phyloP scores from a whole-genome alignment of 371 early-diverging fungal genomes.

The Syncephalastrum sp. region DNA sequence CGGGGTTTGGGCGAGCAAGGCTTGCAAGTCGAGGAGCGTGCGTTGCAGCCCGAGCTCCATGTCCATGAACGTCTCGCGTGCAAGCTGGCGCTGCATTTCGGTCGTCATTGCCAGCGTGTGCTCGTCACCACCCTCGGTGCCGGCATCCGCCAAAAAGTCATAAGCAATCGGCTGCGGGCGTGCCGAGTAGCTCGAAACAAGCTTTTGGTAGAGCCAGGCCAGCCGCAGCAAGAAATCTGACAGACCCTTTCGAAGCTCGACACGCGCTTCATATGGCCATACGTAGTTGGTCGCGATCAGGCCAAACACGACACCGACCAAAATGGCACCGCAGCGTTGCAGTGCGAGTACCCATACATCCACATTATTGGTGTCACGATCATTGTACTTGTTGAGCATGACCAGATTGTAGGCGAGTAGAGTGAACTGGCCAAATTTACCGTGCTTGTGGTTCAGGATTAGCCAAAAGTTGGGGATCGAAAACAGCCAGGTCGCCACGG shows the following conservation, averaged over 20 bases:
- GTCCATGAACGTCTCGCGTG: constrained; percentile 58
- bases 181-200: constrained; percentile 65
- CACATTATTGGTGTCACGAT: constrained; percentile 60
- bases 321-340: constrained; percentile 66
- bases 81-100: constrained; percentile 14
- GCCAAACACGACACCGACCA: constrained; percentile 72
- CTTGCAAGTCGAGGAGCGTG: constrained; percentile 58
- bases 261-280: constrained; percentile 87
- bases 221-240: constrained; percentile 66
- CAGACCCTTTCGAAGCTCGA: constrained; percentile 71
- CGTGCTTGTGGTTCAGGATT: constrained; percentile 69
- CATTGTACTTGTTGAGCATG: constrained; percentile 73
- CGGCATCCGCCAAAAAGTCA: constrained; percentile 1
- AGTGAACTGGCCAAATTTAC: constrained; percentile 76
- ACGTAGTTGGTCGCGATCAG: constrained; percentile 66
- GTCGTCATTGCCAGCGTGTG: constrained; percentile 19
- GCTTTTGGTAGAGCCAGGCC: constrained; percentile 65
- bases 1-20: constrained; percentile 65
- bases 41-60: constrained; percentile 72
- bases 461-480: constrained; percentile 72
- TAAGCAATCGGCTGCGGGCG: constrained; percentile 9
- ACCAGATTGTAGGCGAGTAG: constrained; percentile 79
- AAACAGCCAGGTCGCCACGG: constrained; percentile 64
- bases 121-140: constrained; percentile 23
- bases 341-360: constrained; percentile 59